Percentiles rank a stretch among this genome's conserved stretches.
Evolutionary conservation across 129 eudicot species (phyloP).

Genomic region (Flaveria brownii): DNA sequence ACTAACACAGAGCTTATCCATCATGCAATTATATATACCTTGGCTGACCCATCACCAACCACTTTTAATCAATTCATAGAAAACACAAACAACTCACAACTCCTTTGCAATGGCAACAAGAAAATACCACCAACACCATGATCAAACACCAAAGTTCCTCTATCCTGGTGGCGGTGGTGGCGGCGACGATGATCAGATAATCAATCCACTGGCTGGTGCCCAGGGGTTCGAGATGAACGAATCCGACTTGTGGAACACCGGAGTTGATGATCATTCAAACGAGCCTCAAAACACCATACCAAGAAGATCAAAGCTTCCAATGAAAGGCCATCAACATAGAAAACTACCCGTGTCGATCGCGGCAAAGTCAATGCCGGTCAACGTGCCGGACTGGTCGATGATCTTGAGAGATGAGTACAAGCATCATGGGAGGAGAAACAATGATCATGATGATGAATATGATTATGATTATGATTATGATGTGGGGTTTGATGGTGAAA

Average conservation of each 20-base stretch:
- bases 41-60: conserved; percentile 36
- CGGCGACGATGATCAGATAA: conserved; percentile 10
- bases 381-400: conserved; percentile 84
- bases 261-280: not conserved
- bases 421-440: conserved; percentile 28
- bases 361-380: conserved; percentile 66
- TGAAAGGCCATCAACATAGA: conserved; percentile 30
- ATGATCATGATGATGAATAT: conserved; percentile 21
- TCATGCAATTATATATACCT: conserved; percentile 42
- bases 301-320: conserved; percentile 40
- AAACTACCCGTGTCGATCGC: conserved; percentile 9
- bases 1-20: conserved; percentile 44
- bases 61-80: conserved; percentile 3
- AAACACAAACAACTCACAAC: conserved; percentile 14
- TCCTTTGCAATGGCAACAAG: conserved; percentile 30
- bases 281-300: conserved; percentile 32
- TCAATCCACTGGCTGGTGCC: conserved; percentile 17
- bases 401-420: conserved; percentile 61
- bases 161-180: conserved; percentile 36
- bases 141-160: conserved; percentile 49
- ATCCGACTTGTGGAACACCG: conserved; percentile 56
- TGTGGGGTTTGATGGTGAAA: conserved; percentile 28
- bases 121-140: conserved; percentile 33
- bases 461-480: conserved; percentile 34
- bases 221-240: conserved; percentile 57